Conservation (phyloP, 1,284 basidiomycete genomes). For the Apiotrichum akiyoshidainum region DNA sequence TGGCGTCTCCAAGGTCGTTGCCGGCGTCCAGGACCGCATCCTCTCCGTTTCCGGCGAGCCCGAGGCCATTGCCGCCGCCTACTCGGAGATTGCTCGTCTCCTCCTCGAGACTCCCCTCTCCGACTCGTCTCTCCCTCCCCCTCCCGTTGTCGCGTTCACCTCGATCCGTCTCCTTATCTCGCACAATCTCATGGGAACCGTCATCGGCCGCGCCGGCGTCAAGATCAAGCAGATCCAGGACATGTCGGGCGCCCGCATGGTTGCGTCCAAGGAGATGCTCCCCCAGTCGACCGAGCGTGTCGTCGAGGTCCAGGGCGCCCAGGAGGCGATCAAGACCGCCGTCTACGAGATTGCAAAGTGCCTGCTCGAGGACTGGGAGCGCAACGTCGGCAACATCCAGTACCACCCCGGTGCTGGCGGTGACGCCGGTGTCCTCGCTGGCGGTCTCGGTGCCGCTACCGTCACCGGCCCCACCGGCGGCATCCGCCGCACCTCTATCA, state of each 20-base stretch:
- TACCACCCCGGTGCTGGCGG: slow-evolving; percentile 88
- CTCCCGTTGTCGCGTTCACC: slow-evolving; percentile 68
- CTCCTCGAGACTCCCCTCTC: slow-evolving; percentile 67
- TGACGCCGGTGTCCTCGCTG: slow-evolving; percentile 59
- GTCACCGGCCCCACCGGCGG: slow-evolving; percentile 53
- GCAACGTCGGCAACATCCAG: slow-evolving; percentile 84
- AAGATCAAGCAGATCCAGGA: slow-evolving; percentile 99
- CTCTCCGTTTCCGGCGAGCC: slow-evolving; percentile 88
- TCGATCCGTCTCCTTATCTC: slow-evolving; percentile 94
- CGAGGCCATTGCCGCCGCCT: slow-evolving; percentile 90
- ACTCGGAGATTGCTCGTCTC: slow-evolving; percentile 88
- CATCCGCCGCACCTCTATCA: slow-evolving; percentile 47
- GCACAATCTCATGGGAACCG: slow-evolving; percentile 98
- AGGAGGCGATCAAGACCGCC: slow-evolving; percentile 85
- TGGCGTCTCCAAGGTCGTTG: slow-evolving; percentile 96
- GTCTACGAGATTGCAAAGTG: slow-evolving; percentile 94
- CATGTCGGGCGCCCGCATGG: slow-evolving; percentile 91
- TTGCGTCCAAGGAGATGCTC: slow-evolving; percentile 97
- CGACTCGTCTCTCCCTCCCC: slow-evolving; percentile 67
- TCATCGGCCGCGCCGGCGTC: slow-evolving; percentile 93
- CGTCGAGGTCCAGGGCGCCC: slow-evolving; percentile 90
- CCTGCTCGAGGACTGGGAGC: slow-evolving; percentile 93
- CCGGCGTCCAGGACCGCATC: slow-evolving; percentile 94
- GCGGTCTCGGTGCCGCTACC: slow-evolving; percentile 51
- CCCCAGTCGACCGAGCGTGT: slow-evolving; percentile 97